Base-by-base conservation (phyloP, 2,329 filamentous ascomycete species). In the Alternaria brassicicola region DNA sequence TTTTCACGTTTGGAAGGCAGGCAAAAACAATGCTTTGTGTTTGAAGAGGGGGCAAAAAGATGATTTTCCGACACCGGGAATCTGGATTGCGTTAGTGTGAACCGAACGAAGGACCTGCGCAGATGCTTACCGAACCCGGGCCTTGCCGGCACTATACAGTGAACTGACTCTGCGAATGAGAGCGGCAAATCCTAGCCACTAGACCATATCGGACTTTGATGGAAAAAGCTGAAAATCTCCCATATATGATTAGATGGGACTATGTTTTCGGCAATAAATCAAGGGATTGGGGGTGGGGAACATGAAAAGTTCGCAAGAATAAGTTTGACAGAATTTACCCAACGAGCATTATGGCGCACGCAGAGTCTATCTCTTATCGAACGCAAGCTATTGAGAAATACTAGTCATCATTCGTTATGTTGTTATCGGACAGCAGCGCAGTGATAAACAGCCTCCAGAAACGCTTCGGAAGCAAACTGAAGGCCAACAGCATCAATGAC, bases 161-260 rank as follows among this genome's bases (percentile, higher is more conserved):
- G 56, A 59, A 55, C 56, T 59, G 26, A 59, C 56, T 59, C 46
- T 59, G 54, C 54, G 4, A 23, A 55, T 59, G 51, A 59, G 56
- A 59, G 56, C 56, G 56, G 56, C 56, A 59, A 59, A 59, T 59
- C 56, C 56, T 58, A 58, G 55, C 55, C 55, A 58, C 52, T 55
- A 55, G 56, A 55, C 51, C 45, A 55, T 59, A 55, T 59, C 46
- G 52, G 54, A 56, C n/a, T 15, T 59, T 50, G 45, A 51, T 55
- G 26, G 1, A 39, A 19, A 6, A 25, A 33, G 2, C 0, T 1
- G 1, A 7, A 2, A 28, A n/a, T n/a, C n/a, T n/a, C n/a, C n/a
- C n/a, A n/a, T n/a, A n/a, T n/a, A n/a, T n/a, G n/a, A n/a, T n/a
- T n/a, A n/a, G n/a, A n/a, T n/a, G n/a, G n/a, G n/a, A n/a, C n/a